Evolutionary conservation across 306 rosid genomes (phyloP), one percentile per base, ranked within the genome.

Genomic region (Vigna nakashimae): DNA sequence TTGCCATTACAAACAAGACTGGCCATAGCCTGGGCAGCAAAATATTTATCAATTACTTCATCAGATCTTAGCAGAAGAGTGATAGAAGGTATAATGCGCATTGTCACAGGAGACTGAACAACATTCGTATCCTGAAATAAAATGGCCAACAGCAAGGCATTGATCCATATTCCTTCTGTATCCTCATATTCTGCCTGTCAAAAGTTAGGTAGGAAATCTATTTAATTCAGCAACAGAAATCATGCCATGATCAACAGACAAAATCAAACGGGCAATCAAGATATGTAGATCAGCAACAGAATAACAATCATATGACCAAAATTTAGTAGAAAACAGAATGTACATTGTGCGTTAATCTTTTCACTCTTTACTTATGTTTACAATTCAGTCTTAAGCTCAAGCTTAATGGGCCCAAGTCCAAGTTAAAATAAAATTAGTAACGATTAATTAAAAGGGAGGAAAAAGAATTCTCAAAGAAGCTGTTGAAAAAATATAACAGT

Each of bases 1-100:
- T 77, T 84, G 67, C 91, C 98, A 80, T 83, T 82, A 86, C 86
- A 84, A 79, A 89, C 96, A 80, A 95, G 98, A 89, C 97, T 91
- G 71, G 98, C 97, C 92, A 91, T 80, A 53, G 98, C 87, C 87
- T 95, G 98, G 72, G 98, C 98, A 83, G 98, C 97, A 88, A 91
- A 91, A 89, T 84, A 92, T 86, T 88, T 91, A 77, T 92, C 91
- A 73, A 85, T 86, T 79, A 91, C 73, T 87, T 92, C 98, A 59
- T 91, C 98, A 12, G 98, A 95, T 88, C 88, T 89, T 73, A 89
- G 87, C 79, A 92, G 80, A 85, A 86, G 84, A 84, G 92, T 86
- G 69, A 95, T 91, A 71, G 91, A 91, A 86, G 97, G 91, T 82
- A 92, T 89, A 79, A 89, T 86, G 66, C 67, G 80, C 93, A 92